phyloP scores from a whole-genome alignment of 805 yeast species.

The Candida railenensis region DNA sequence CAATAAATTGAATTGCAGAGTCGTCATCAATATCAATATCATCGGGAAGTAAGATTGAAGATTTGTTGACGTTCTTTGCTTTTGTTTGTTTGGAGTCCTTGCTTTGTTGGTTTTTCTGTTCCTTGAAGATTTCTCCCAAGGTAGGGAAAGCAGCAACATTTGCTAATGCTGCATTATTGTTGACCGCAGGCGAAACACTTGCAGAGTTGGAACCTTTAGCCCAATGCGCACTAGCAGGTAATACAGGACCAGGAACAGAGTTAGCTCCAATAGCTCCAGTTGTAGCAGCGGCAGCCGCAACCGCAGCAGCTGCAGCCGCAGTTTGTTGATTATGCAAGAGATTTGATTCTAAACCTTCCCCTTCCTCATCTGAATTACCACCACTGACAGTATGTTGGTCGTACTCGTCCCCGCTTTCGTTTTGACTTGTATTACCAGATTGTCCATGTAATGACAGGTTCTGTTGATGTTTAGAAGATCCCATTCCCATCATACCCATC shows the following conservation, averaged over 20 bases:
- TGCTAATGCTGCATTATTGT: slow-evolving; percentile 36
- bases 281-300: slow-evolving; percentile 11
- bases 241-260: slow-evolving; percentile 34
- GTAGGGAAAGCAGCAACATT: slow-evolving; percentile 60
- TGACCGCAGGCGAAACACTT: slow-evolving; percentile 37
- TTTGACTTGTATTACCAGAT: slow-evolving; percentile 15
- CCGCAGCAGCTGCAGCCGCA: slow-evolving; percentile 9
- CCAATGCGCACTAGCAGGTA: slow-evolving; percentile 78
- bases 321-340: slow-evolving; percentile 6
- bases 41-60: slow-evolving; percentile 38
- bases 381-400: not conserved
- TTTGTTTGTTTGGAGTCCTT: slow-evolving; percentile 27
- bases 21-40: slow-evolving; percentile 49
- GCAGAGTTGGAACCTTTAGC: slow-evolving; percentile 29
- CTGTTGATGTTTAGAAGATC: slow-evolving; percentile 18
- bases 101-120: slow-evolving; percentile 32
- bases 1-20: slow-evolving; percentile 47
- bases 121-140: slow-evolving; percentile 46
- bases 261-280: slow-evolving; percentile 7
- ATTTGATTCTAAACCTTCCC: slow-evolving; percentile 10
- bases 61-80: slow-evolving; percentile 26
- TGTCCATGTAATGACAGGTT: slow-evolving; percentile 23
- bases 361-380: slow-evolving; percentile 13
- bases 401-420: slow-evolving; percentile 18
- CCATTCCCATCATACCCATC: slow-evolving; percentile 46